Evolutionary conservation across 83 land plant genomes (phyloP).

Genomic region (Diphasiastrum complanatum): DNA sequence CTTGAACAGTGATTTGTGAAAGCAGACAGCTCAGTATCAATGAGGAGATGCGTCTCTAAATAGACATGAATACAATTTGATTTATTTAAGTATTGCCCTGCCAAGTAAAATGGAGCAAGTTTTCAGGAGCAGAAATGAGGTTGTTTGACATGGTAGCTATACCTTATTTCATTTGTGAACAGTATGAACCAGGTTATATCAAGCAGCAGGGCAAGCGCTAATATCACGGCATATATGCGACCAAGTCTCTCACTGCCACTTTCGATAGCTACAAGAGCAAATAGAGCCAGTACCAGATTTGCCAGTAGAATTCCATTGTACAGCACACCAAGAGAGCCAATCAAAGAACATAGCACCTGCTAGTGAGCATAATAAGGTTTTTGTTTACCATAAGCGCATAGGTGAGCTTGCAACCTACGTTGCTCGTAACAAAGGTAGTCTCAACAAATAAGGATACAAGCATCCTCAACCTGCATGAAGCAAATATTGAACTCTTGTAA

Average conservation of each 20-base stretch:
- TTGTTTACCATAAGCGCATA: too few species aligned
- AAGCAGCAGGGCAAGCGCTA: constrained; percentile 1
- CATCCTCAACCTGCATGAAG: too few species aligned
- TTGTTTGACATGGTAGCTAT: neutral
- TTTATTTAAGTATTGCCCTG: neutral
- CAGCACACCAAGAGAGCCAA: constrained; percentile 3
- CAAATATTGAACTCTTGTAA: too few species aligned
- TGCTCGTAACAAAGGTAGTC: too few species aligned
- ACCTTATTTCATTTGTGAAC: constrained; percentile 6
- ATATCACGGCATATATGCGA: neutral
- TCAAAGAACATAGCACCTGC: constrained; percentile 2
- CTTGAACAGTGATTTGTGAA: too few species aligned
- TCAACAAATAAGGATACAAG: too few species aligned
- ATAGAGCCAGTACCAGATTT: constrained; percentile 5
- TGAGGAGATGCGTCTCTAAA: neutral
- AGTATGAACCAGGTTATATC: neutral
- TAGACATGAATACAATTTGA: neutral
- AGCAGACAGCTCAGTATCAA: neutral
- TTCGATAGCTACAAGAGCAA: constrained; percentile 14
- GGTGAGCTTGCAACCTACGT: too few species aligned
- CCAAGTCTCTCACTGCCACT: constrained; percentile 4
- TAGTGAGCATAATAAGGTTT: too few species aligned
- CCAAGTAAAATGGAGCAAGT: neutral
- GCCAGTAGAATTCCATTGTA: constrained; percentile 4
- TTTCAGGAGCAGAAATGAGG: neutral